These are phyloP conservation scores for Apiospora marii DNA, from an alignment of 2,329 filamentous ascomycete species.

Conservation along the genomic window DNA sequence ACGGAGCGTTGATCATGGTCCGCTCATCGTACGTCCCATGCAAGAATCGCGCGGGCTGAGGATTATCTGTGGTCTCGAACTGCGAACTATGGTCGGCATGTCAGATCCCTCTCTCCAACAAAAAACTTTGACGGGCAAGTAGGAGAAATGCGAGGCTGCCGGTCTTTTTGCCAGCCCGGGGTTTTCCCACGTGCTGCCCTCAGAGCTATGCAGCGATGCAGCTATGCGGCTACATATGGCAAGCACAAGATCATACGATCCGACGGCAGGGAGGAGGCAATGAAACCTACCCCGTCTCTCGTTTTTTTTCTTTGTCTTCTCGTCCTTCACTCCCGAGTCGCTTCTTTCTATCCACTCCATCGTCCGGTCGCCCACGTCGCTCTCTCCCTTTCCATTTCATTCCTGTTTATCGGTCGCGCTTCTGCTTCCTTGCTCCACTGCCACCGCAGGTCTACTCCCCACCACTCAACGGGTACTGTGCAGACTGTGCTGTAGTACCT, in stretches of 20 bases:
- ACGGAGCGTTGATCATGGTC: slow-evolving; percentile 2
- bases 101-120: neutral
- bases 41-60: slow-evolving; percentile 7
- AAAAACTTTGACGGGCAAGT: neutral
- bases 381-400: neutral
- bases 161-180: neutral
- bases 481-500: neutral
- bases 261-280: neutral
- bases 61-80: neutral
- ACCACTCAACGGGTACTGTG: slow-evolving; percentile 1
- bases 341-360: slow-evolving; percentile 1
- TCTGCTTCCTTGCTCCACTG: neutral
- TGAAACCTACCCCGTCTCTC: neutral
- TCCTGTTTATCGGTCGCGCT: slow-evolving; percentile 17
- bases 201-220: neutral
- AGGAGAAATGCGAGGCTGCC: neutral
- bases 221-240: too few relatives aligned
- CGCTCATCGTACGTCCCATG: slow-evolving; percentile 18
- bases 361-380: neutral
- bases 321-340: neutral
- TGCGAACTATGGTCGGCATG: neutral
- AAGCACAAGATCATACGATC: neutral
- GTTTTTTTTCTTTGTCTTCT: neutral
- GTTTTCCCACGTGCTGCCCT: slow-evolving; percentile 10
- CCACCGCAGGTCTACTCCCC: neutral